Percentiles rank a stretch among this genome's conserved stretches.
Evolutionary conservation across 805 yeast species (phyloP).

Genomic region (Yarrowia divulgata): DNA sequence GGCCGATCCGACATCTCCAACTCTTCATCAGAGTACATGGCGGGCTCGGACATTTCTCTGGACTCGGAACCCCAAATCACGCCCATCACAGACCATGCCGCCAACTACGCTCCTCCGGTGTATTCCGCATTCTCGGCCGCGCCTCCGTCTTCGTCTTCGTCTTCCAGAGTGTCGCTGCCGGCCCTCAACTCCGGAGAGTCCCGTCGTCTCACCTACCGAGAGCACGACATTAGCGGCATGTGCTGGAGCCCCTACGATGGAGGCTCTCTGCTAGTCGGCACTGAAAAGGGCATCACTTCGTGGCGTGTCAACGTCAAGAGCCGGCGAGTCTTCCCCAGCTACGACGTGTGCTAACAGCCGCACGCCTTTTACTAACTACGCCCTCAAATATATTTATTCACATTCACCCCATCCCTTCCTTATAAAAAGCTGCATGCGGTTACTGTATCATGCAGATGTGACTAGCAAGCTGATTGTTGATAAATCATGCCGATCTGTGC

Average conservation of each 20-base stretch:
- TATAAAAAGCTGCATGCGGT: neutral
- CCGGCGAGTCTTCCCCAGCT: conserved; percentile 46
- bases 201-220: conserved; percentile 43
- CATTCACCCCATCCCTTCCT: neutral
- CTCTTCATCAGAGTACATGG: conserved; percentile 37
- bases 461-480: conserved; percentile 6
- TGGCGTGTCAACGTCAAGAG: conserved; percentile 66
- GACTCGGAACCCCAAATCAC: conserved; percentile 38
- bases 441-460: neutral
- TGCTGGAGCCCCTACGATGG: conserved; percentile 62
- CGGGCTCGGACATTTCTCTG: conserved; percentile 29
- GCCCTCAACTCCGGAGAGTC: conserved; percentile 19
- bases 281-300: conserved; percentile 68
- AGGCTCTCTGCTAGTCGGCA: conserved; percentile 66
- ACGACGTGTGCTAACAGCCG: conserved; percentile 41
- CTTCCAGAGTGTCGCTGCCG: conserved; percentile 29
- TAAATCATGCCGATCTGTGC: conserved; percentile 12
- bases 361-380: conserved; percentile 4
- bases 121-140: conserved; percentile 17
- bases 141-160: conserved; percentile 19
- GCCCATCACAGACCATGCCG: conserved; percentile 27
- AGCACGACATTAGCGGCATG: conserved; percentile 66
- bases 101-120: conserved; percentile 23
- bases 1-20: conserved; percentile 50
- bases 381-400: conserved; percentile 10